phyloP scores from a whole-genome alignment of 495 filamentous ascomycete species.

The Aspergillus cristatus region DNA sequence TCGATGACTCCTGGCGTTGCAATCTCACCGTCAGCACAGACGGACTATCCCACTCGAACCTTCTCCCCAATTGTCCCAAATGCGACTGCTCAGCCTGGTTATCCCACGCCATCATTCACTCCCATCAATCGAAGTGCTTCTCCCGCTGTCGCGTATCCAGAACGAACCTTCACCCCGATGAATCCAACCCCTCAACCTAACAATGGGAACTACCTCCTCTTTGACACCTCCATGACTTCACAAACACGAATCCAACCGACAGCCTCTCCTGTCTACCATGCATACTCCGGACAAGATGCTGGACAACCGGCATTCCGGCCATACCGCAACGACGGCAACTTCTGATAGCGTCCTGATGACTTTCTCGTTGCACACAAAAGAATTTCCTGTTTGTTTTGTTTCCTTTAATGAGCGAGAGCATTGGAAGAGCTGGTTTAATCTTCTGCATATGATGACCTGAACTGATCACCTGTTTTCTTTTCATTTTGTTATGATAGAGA shows the following conservation, averaged over 20 bases:
- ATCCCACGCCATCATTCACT: neutral
- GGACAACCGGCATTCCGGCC: neutral
- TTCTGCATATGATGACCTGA: neutral
- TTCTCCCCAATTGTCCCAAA: conserved; percentile 4
- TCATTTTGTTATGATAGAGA: neutral
- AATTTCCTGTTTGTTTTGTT: neutral
- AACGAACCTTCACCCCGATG: neutral
- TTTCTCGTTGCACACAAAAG: neutral
- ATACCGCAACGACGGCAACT: neutral
- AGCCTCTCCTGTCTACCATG: neutral
- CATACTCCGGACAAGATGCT: neutral
- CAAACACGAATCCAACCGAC: neutral
- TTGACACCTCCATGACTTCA: neutral
- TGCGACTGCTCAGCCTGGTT: neutral
- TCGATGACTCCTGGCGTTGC: conserved; percentile 8
- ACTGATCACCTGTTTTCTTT: too few species aligned
- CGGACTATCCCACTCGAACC: conserved; percentile 1
- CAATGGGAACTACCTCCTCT: neutral
- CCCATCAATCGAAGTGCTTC: neutral
- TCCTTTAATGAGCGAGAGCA: neutral
- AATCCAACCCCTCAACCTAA: neutral
- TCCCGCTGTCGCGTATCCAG: neutral
- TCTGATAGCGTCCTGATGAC: neutral
- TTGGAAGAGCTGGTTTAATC: neutral
- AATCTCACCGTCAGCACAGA: neutral